Conservation (phyloP, 164 flowering plant genomes). For the Vitis cinerea region DNA sequence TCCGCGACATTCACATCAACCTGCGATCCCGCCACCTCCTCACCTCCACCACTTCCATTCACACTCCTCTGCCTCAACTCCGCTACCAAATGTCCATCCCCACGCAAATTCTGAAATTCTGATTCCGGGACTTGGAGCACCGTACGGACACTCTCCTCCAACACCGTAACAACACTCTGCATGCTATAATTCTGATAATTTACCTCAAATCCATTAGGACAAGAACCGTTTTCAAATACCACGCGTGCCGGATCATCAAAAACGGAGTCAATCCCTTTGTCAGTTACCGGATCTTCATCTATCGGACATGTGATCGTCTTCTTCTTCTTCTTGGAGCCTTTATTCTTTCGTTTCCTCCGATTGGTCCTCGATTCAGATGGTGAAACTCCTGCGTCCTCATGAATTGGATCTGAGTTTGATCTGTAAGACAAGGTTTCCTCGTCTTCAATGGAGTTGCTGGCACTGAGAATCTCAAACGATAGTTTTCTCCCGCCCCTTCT, state of each 20-base stretch:
- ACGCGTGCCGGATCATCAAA: conserved; percentile 8
- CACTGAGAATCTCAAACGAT: conserved; percentile 59
- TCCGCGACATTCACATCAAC: conserved; percentile 17
- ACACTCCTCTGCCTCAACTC: conserved; percentile 75
- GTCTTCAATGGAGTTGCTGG: conserved; percentile 16
- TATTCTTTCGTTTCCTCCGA: conserved; percentile 35
- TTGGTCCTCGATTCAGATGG: conserved; percentile 5
- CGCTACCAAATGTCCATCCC: conserved; percentile 23
- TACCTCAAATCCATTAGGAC: conserved; percentile 8
- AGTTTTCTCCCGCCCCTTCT: conserved; percentile 48
- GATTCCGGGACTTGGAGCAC: conserved; percentile 17
- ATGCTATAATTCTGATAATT: conserved; percentile 14
- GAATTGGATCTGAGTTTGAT: conserved; percentile 40
- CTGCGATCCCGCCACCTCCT: conserved; percentile 7
- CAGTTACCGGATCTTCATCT: conserved; percentile 25
- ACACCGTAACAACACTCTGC: conserved; percentile 19
- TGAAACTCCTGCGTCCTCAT: not conserved
- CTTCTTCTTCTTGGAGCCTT: conserved; percentile 33
- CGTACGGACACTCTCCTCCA: conserved; percentile 24
- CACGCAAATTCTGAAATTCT: conserved; percentile 22
- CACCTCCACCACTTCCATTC: conserved; percentile 27
- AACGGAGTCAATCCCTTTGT: conserved; percentile 10
- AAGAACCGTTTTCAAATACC: not conserved
- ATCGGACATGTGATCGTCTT: conserved; percentile 14
- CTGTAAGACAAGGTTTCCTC: conserved; percentile 19